Conservation (phyloP, 148 eudicot species). For the Nepenthes mirabilis region DNA sequence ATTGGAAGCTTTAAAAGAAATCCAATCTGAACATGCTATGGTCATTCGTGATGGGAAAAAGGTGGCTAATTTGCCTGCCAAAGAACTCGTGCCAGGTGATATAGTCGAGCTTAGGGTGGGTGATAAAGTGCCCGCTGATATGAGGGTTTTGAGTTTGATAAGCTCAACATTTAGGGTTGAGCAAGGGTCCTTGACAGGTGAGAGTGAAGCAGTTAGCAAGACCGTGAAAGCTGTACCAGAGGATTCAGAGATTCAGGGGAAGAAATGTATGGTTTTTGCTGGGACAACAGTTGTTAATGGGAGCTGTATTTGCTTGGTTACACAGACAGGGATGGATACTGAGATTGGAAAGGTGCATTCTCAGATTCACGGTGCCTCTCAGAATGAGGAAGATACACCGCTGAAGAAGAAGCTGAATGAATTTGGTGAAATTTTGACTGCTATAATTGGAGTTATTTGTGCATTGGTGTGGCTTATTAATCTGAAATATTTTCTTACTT, state of each 20-base stretch:
- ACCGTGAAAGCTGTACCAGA: slow-evolving; percentile 9
- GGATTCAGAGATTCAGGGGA: slow-evolving; percentile 30
- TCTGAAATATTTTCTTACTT: slow-evolving; percentile 34
- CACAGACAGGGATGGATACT: slow-evolving; percentile 31
- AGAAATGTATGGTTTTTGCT: slow-evolving; percentile 40
- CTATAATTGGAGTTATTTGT: slow-evolving; percentile 30
- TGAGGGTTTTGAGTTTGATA: slow-evolving; percentile 12
- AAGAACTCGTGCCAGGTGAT: slow-evolving; percentile 17
- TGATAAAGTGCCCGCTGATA: slow-evolving; percentile 19
- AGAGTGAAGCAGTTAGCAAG: slow-evolving; percentile 19
- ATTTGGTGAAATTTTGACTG: slow-evolving; percentile 33
- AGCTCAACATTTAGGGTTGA: slow-evolving; percentile 16
- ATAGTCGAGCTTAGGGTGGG: slow-evolving; percentile 21
- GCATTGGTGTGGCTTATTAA: slow-evolving; percentile 34
- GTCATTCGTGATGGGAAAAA: slow-evolving; percentile 11
- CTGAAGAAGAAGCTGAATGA: slow-evolving; percentile 38
- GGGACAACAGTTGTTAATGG: slow-evolving; percentile 41
- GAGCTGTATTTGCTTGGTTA: slow-evolving; percentile 28
- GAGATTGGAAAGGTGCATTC: slow-evolving; percentile 36
- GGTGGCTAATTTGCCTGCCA: slow-evolving; percentile 11
- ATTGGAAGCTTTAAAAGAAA: slow-evolving; percentile 17
- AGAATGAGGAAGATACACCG: slow-evolving; percentile 36
- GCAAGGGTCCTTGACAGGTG: slow-evolving; percentile 20
- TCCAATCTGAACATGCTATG: slow-evolving; percentile 13
- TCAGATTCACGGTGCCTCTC: slow-evolving; percentile 35